phyloP scores from a whole-genome alignment of 192 early-diverging fungal species.

The Entomortierella chlamydospora region DNA sequence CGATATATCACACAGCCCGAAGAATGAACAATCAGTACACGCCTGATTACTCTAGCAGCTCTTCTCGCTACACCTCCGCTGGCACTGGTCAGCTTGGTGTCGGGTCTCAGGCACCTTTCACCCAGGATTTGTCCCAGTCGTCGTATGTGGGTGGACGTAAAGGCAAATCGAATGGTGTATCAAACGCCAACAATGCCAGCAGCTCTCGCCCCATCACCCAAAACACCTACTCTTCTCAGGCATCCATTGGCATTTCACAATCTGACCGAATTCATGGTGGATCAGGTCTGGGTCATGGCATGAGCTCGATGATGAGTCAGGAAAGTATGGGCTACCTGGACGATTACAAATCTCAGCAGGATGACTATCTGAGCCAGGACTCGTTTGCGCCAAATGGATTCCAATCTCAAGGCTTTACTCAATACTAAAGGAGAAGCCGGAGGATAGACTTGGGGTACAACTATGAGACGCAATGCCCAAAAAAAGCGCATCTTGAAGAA shows the following conservation, averaged over 20 bases:
- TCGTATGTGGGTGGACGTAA: conserved; percentile 63
- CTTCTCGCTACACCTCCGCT: conserved; percentile 58
- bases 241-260: conserved; percentile 67
- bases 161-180: conserved; percentile 36
- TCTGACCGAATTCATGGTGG: conserved; percentile 59
- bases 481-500: no score
- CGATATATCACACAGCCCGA: conserved; percentile 57
- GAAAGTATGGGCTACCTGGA: conserved; percentile 65
- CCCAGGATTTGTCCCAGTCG: conserved; percentile 70
- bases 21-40: conserved; percentile 59
- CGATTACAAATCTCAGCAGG: conserved; percentile 69
- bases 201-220: conserved; percentile 58
- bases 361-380: conserved; percentile 69
- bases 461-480: no score
- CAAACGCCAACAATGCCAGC: conserved; percentile 34
- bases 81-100: conserved; percentile 57
- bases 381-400: conserved; percentile 64
- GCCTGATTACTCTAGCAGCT: conserved; percentile 59
- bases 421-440: conserved; percentile 51
- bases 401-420: conserved; percentile 65
- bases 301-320: conserved; percentile 62
- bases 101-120: conserved; percentile 69
- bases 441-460: no score
- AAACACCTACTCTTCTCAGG: conserved; percentile 69
- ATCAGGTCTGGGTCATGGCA: conserved; percentile 28